These are phyloP conservation scores for Termitomyces sp. DNA, from an alignment of 768 basidiomycete genomes.

Conservation along the genomic window DNA sequence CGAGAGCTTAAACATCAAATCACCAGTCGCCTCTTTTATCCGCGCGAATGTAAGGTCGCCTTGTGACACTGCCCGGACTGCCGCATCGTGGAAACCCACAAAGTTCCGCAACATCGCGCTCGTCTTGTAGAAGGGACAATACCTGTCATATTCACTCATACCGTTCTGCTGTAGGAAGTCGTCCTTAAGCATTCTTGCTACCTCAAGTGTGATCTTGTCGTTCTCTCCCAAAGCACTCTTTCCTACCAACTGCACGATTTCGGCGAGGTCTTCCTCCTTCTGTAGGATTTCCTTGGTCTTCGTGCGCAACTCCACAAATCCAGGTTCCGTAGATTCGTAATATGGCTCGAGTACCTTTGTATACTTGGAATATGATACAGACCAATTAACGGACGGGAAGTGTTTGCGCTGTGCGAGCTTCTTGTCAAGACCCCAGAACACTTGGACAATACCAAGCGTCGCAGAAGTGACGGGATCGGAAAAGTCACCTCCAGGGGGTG, in stretches of 20 bases:
- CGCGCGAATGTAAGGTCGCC: conserved; percentile 79
- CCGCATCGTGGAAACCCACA: conserved; percentile 90
- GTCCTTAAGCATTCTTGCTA: conserved; percentile 95
- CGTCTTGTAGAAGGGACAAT: conserved; percentile 99
- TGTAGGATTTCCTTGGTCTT: conserved; percentile 96
- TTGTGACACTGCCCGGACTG: conserved; percentile 77
- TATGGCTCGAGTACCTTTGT: conserved; percentile 88
- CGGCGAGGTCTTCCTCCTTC: conserved; percentile 97
- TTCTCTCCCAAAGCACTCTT: conserved; percentile 96
- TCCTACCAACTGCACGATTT: conserved; percentile 99
- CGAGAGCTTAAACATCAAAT: conserved; percentile 95
- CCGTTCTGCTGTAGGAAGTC: conserved; percentile 98
- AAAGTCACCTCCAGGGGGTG: conserved; percentile 98
- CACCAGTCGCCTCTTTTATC: conserved; percentile 81
- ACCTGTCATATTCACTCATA: conserved; percentile 96
- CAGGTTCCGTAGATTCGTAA: conserved; percentile 87
- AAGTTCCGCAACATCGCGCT: conserved; percentile 93
- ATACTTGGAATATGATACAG: conserved; percentile 98
- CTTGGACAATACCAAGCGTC: conserved; percentile 97
- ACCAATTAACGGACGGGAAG: conserved; percentile 99
- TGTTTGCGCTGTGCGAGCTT: conserved; percentile 98
- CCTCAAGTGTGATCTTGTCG: conserved; percentile 98
- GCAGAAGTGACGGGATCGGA: conserved; percentile 98
- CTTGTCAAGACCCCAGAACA: conserved; percentile 99
- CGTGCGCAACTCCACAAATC: conserved; percentile 91